phyloP scores from a whole-genome alignment of 2,329 filamentous ascomycete genomes.

The Cordyceps tenuipes region DNA sequence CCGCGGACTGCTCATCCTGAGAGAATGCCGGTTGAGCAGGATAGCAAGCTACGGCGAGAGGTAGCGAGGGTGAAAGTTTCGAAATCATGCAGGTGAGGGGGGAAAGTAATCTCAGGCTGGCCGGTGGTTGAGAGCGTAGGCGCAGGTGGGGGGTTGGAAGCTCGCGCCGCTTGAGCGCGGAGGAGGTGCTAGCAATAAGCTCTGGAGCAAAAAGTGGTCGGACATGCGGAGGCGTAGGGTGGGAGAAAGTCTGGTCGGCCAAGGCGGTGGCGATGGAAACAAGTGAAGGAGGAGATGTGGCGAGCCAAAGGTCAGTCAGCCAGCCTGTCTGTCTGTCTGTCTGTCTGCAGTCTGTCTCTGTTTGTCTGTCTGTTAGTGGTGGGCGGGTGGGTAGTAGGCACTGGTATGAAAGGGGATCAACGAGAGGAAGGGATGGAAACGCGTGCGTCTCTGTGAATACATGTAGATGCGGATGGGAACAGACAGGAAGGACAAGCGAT shows the following conservation, averaged over 20 bases:
- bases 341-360: too few relatives aligned
- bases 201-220: too few relatives aligned
- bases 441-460: too few relatives aligned
- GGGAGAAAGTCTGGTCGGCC: not conserved
- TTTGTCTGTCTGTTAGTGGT: too few relatives aligned
- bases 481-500: not conserved
- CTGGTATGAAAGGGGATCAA: not conserved
- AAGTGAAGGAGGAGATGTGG: not conserved
- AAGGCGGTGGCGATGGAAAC: not conserved
- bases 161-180: not conserved
- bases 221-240: not conserved
- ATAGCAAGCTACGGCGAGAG: not conserved
- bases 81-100: not conserved
- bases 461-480: not conserved
- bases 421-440: not conserved
- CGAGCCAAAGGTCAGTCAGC: too few relatives aligned
- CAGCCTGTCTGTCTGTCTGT: too few relatives aligned
- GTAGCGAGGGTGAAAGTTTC: not conserved
- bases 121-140: not conserved
- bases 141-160: not conserved
- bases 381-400: not conserved
- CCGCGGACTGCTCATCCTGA: slow-evolving; percentile 6
- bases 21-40: not conserved
- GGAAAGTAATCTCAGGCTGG: not conserved
- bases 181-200: not conserved